Base-by-base conservation (phyloP, 148 eudicot species). In the Camellia granthamiana region DNA sequence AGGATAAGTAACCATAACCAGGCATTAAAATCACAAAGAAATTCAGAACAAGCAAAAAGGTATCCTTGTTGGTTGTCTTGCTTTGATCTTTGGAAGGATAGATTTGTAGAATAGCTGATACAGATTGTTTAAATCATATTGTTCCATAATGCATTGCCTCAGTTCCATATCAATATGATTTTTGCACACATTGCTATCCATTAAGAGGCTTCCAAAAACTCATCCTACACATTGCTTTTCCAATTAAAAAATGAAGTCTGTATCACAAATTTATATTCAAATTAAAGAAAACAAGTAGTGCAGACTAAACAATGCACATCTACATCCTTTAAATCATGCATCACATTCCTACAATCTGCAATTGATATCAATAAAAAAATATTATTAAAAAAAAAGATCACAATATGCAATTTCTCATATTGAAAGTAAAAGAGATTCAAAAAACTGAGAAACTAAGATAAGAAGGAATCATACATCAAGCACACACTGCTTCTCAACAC, bases 401-500 rank as follows among this genome's bases (percentile, higher is more conserved):
- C 38, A 0, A 52, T 7, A 58, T 42, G n/a, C 71, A 55, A 64
- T 12, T 60, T 72, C 70, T 8, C 55, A 47, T 60, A 79, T 71
- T 61, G 14, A 72, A 72, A 46, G 77, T 6, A 12, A 47, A 69
- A 3, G 54, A 54, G 14, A 46, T 52, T 62, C 60, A 69, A 80
- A 30, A 30, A 30, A 30, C 38, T 30, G 38, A 30, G 78, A 61
- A 61, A 43, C 23, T 30, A 61, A 72, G 54, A 63, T 16, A 74
- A 76, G 30, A 5, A n/a, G 5, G 51, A 63, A 69, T 77, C 94
- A 84, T 93, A 96, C 99, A 90, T 96, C 98, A 21, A 72, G 74
- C 78, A 91, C 94, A 77, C 97, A 96, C 78, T 93, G 98, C 82
- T 89, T 96, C 88, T 96, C 98, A 78, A 94, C 93, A 44, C 98